Evolutionary conservation across 768 basidiomycete genomes (phyloP).

Genomic region (Tubosaeta sp.): DNA sequence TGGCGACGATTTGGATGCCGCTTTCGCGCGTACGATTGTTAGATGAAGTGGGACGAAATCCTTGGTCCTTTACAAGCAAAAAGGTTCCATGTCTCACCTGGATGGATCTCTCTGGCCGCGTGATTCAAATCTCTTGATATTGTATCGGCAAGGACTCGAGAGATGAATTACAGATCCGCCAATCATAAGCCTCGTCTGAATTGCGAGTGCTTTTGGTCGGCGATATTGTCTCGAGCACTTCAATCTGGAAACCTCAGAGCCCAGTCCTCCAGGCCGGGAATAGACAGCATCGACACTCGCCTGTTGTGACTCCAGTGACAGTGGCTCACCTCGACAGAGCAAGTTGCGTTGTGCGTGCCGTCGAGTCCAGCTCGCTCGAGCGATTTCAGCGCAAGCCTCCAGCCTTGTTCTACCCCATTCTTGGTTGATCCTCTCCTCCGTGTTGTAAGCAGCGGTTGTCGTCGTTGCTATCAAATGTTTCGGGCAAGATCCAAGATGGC

Average conservation of each 20-base stretch:
- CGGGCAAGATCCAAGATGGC: slow-evolving; percentile 41
- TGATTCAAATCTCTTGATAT: slow-evolving; percentile 7
- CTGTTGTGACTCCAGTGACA: slow-evolving; percentile 11
- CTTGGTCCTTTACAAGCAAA: background rate
- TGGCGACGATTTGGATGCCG: too few relatives aligned
- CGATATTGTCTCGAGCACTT: slow-evolving; percentile 42
- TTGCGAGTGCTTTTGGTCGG: slow-evolving; percentile 32
- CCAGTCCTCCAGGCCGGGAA: slow-evolving; percentile 13
- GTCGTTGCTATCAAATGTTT: slow-evolving; percentile 41
- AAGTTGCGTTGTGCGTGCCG: slow-evolving; percentile 31
- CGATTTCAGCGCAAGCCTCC: slow-evolving; percentile 34
- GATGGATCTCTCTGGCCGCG: slow-evolving; percentile 2
- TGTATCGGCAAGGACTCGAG: background rate
- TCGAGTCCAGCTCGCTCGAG: slow-evolving; percentile 18
- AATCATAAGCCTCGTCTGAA: slow-evolving; percentile 40
- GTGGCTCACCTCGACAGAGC: slow-evolving; percentile 17
- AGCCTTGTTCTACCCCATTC: slow-evolving; percentile 31
- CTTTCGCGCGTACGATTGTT: background rate
- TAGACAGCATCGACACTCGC: slow-evolving; percentile 11
- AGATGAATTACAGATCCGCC: slow-evolving; percentile 21
- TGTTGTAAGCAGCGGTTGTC: slow-evolving; percentile 41
- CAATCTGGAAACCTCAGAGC: slow-evolving; percentile 28
- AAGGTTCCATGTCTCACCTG: slow-evolving; percentile 3
- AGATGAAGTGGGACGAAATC: background rate
- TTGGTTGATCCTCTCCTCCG: slow-evolving; percentile 36